Percentiles rank a stretch among this genome's conserved stretches.
Conservation (phyloP, 2,329 filamentous ascomycete species). For the Hymenoscyphus repandus region DNA sequence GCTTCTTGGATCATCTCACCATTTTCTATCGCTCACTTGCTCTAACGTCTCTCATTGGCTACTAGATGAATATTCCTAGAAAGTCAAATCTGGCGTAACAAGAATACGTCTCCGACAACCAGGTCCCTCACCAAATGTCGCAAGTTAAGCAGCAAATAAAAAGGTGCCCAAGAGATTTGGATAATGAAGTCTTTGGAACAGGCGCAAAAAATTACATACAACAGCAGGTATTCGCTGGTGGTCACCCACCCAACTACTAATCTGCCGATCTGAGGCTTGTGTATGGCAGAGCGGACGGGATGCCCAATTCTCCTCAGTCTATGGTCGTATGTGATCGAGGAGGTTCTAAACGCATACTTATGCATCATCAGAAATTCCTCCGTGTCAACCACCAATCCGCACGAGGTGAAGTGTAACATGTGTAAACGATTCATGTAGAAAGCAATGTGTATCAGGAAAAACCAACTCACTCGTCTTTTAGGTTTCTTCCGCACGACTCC, state of each 20-base stretch:
- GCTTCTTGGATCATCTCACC: too few relatives aligned
- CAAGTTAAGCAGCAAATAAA: too few relatives aligned
- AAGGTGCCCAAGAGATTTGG: too few relatives aligned
- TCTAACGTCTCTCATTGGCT: too few relatives aligned
- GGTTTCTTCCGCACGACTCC: conserved; percentile 52
- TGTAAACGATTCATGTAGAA: not conserved
- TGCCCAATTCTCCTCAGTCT: conserved; percentile 2
- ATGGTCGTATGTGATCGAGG: conserved; percentile 1
- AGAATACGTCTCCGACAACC: too few relatives aligned
- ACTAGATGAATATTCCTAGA: too few relatives aligned
- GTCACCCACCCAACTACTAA: conserved; percentile 2
- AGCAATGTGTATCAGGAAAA: not conserved
- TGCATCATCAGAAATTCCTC: not conserved
- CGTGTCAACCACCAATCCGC: not conserved
- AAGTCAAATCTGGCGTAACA: too few relatives aligned
- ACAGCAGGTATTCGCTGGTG: conserved; percentile 2
- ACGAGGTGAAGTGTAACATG: not conserved
- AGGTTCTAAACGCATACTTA: not conserved
- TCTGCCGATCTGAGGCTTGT: conserved; percentile 2
- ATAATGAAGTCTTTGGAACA: not conserved
- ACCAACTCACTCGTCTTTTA: conserved; percentile 64
- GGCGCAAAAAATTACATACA: not conserved
- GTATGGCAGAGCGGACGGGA: conserved; percentile 2
- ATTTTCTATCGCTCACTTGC: too few relatives aligned
- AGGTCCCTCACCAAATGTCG: too few relatives aligned